These are phyloP conservation scores for Hippophae gyantsensis DNA, from an alignment of 306 rosid species.

Conservation along the genomic window DNA sequence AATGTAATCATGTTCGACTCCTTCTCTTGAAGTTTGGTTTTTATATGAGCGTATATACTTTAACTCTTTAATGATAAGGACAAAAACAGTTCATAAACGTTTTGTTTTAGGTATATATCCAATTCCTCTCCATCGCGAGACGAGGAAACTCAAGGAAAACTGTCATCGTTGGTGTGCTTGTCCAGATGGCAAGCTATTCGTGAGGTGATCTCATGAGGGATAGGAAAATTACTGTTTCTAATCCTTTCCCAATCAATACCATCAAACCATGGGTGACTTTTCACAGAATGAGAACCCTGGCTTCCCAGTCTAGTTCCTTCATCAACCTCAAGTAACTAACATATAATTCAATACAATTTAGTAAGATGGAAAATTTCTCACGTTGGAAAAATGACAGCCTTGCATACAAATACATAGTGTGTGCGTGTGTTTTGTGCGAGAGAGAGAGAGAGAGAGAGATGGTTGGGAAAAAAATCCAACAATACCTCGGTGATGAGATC, in stretches of 20 bases:
- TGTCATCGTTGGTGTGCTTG: slow-evolving; percentile 39
- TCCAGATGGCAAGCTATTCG: slow-evolving; percentile 62
- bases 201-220: slow-evolving; percentile 59
- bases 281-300: slow-evolving; percentile 54
- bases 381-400: not conserved
- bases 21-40: too few species aligned
- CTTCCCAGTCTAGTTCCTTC: slow-evolving; percentile 76
- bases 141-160: slow-evolving; percentile 37
- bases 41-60: too few species aligned
- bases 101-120: too few species aligned
- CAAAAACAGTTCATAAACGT: too few species aligned
- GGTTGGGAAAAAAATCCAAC: slow-evolving; percentile 6
- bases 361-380: slow-evolving; percentile 16
- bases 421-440: not conserved
- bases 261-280: slow-evolving; percentile 80
- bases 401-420: too few species aligned
- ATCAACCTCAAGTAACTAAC: slow-evolving; percentile 78
- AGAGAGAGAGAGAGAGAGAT: not conserved
- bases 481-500: slow-evolving; percentile 87
- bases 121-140: slow-evolving; percentile 42
- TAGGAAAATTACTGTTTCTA: slow-evolving; percentile 31
- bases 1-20: too few species aligned
- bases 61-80: too few species aligned
- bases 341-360: slow-evolving; percentile 18
- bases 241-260: slow-evolving; percentile 78